Percentiles rank a stretch among this genome's conserved stretches.
These are phyloP conservation scores for Annona cherimola DNA, from an alignment of 164 flowering plant genomes.

Conservation along the genomic window DNA sequence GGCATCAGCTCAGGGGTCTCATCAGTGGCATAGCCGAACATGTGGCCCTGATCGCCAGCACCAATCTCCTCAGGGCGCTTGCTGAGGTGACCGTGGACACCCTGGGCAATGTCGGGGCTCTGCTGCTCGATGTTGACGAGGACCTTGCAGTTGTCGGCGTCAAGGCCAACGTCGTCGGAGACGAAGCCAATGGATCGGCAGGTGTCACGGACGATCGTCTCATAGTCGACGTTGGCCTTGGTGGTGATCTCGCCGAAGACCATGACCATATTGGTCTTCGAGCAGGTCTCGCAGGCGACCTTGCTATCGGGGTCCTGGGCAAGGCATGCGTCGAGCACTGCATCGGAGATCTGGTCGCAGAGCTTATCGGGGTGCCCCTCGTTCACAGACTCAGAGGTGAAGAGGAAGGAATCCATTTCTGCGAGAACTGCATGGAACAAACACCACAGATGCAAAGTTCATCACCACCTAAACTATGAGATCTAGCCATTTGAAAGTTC, in stretches of 20 bases:
- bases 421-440: constrained; percentile 1
- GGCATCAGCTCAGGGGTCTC: constrained; percentile 74
- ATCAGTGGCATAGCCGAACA: constrained; percentile 72
- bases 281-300: constrained; percentile 72
- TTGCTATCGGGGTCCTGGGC: constrained; percentile 66
- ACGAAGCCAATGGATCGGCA: constrained; percentile 54
- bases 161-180: constrained; percentile 66
- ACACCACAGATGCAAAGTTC: background rate
- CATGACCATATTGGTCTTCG: constrained; percentile 73
- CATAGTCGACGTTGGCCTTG: constrained; percentile 56
- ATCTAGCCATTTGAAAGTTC: no score
- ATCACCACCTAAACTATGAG: background rate
- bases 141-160: constrained; percentile 71
- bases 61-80: constrained; percentile 69
- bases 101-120: constrained; percentile 75
- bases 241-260: constrained; percentile 72
- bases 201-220: constrained; percentile 64
- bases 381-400: constrained; percentile 69
- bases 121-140: constrained; percentile 70
- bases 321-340: constrained; percentile 70
- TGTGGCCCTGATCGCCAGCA: constrained; percentile 68
- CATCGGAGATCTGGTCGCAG: constrained; percentile 71
- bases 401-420: constrained; percentile 58
- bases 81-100: constrained; percentile 66
- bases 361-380: constrained; percentile 81